Conservation (phyloP, 495 filamentous ascomycete species). For the Aspergillus cristatus region DNA sequence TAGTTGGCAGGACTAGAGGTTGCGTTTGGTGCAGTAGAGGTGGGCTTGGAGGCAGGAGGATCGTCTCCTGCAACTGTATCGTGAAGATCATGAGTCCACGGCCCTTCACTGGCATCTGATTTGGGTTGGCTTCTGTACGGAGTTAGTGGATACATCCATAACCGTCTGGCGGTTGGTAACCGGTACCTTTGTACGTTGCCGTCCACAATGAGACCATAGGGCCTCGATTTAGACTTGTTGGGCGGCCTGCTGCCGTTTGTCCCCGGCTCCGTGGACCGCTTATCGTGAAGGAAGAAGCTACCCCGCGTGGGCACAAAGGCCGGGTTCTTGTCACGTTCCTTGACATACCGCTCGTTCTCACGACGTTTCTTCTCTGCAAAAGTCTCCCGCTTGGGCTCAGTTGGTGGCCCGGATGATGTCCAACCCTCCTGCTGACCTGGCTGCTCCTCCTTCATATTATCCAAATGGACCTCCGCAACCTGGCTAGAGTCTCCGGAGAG, state of each 20-base stretch:
- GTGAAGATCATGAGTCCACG: conserved; percentile 94
- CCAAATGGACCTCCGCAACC: conserved; percentile 55
- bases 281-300: conserved; percentile 95
- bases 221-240: conserved; percentile 36
- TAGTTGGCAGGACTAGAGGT: conserved; percentile 18
- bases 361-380: conserved; percentile 61
- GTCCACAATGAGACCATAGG: conserved; percentile 38
- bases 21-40: conserved; percentile 3
- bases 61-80: conserved; percentile 56
- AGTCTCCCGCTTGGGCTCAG: conserved; percentile 34
- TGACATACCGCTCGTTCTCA: conserved; percentile 85
- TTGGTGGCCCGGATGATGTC: conserved; percentile 33
- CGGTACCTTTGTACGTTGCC: conserved; percentile 35
- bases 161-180: not conserved
- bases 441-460: conserved; percentile 41
- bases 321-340: conserved; percentile 80
- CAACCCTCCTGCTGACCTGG: conserved; percentile 16
- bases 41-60: conserved; percentile 19
- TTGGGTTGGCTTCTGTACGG: conserved; percentile 59
- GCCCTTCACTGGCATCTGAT: conserved; percentile 67
- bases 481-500: conserved; percentile 49
- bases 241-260: conserved; percentile 44
- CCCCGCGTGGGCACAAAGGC: conserved; percentile 92
- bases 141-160: conserved; percentile 12
- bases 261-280: conserved; percentile 63